phyloP scores from a whole-genome alignment of 2,329 filamentous ascomycete species.

The Raffaelea albimanens region DNA sequence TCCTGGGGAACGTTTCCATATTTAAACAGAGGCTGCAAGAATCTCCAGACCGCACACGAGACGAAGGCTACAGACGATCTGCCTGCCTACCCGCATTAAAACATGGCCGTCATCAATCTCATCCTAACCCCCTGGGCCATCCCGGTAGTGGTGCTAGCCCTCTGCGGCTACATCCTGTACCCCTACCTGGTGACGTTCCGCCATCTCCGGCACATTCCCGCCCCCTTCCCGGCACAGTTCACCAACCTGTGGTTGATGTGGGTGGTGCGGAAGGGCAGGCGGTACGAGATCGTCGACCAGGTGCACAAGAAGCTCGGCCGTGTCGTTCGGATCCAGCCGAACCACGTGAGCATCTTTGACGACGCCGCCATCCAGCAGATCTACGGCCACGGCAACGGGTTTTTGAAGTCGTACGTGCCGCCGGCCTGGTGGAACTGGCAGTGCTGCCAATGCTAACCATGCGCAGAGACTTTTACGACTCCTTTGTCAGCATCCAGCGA shows the following conservation, averaged over 20 bases:
- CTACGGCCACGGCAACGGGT: slow-evolving; percentile 73
- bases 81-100: not conserved
- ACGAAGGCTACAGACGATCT: not conserved
- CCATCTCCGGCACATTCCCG: slow-evolving; percentile 45
- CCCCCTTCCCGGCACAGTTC: slow-evolving; percentile 55
- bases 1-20: not conserved
- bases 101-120: slow-evolving; percentile 11
- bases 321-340: slow-evolving; percentile 74
- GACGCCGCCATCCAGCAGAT: slow-evolving; percentile 65
- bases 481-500: slow-evolving; percentile 77
- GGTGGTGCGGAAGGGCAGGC: slow-evolving; percentile 53
- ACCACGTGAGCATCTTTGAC: slow-evolving; percentile 76
- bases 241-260: slow-evolving; percentile 73
- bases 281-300: slow-evolving; percentile 57
- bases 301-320: slow-evolving; percentile 68
- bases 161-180: slow-evolving; percentile 47
- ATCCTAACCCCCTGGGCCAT: slow-evolving; percentile 37
- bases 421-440: not conserved
- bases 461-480: slow-evolving; percentile 73
- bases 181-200: slow-evolving; percentile 48
- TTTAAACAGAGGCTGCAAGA: not conserved
- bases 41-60: not conserved
- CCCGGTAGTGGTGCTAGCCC: slow-evolving; percentile 33
- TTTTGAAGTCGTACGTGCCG: slow-evolving; percentile 53
- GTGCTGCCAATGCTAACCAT: not conserved